Percentiles rank a stretch among this genome's conserved stretches.
These are phyloP conservation scores for Prunus yedoensis DNA, from an alignment of 331 rosid genomes.

Conservation along the genomic window DNA sequence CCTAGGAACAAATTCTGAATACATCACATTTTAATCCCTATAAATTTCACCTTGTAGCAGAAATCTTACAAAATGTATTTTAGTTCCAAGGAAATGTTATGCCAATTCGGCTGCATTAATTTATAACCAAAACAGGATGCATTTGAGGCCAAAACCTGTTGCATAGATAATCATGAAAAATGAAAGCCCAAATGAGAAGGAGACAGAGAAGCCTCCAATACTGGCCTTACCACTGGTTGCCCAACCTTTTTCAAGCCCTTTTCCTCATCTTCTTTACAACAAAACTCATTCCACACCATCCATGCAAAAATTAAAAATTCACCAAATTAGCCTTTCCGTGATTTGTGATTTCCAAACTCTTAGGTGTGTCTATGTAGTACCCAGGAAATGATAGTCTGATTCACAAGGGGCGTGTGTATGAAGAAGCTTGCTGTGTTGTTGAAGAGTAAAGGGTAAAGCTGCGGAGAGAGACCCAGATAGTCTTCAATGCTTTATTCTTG, in stretches of 20 bases:
- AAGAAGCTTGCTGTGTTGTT: too few relatives aligned
- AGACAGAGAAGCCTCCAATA: neutral
- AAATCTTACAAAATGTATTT: too few relatives aligned
- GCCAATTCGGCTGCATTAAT: neutral
- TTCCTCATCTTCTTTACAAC: neutral
- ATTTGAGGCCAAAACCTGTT: neutral
- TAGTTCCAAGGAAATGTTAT: neutral
- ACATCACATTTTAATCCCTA: too few relatives aligned
- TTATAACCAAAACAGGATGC: neutral
- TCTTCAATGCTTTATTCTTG: neutral
- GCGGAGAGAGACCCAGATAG: neutral
- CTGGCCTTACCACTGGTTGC: neutral
- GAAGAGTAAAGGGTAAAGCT: neutral
- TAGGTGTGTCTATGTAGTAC: too few relatives aligned
- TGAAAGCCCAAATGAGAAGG: neutral
- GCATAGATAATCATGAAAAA: neutral
- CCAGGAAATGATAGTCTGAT: too few relatives aligned
- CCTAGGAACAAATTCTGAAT: neutral
- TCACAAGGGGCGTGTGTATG: too few relatives aligned
- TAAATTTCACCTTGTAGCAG: too few relatives aligned
- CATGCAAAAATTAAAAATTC: neutral
- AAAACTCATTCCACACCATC: neutral
- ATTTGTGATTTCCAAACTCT: too few relatives aligned
- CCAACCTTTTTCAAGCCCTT: neutral
- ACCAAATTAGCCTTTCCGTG: neutral